These are phyloP conservation scores for Pythium rishiriense DNA, from an alignment of 352 stramenopile genomes.

Conservation along the genomic window DNA sequence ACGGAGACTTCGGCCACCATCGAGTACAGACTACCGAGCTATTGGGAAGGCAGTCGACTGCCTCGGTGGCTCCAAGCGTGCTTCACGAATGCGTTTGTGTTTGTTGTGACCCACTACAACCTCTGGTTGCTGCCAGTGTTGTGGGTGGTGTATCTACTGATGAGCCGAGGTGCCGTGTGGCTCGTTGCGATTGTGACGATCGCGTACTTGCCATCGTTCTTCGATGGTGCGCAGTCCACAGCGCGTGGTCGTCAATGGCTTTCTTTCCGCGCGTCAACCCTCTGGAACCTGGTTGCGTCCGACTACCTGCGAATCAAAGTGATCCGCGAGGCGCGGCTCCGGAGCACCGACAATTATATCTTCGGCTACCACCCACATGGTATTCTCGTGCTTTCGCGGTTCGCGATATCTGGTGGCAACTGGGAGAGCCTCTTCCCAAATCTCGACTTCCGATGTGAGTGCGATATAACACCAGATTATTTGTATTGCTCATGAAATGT, in stretches of 20 bases:
- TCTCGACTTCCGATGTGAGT: slow-evolving; percentile 47
- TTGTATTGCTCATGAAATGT: not conserved
- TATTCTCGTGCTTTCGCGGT: slow-evolving; percentile 67
- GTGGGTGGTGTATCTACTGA: not conserved
- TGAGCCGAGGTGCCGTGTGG: slow-evolving; percentile 41
- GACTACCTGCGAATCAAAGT: slow-evolving; percentile 59
- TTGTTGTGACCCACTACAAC: slow-evolving; percentile 73
- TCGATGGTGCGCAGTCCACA: slow-evolving; percentile 55
- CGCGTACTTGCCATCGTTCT: slow-evolving; percentile 61
- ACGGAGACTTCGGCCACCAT: slow-evolving; percentile 3
- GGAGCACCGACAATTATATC: slow-evolving; percentile 61
- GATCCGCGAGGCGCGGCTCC: slow-evolving; percentile 59
- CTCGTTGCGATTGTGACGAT: slow-evolving; percentile 42
- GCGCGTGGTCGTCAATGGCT: slow-evolving; percentile 50
- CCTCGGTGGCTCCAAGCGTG: slow-evolving; percentile 43
- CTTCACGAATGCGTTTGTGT: slow-evolving; percentile 45
- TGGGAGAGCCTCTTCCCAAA: slow-evolving; percentile 67
- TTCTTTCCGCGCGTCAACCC: slow-evolving; percentile 34
- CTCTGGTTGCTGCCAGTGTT: slow-evolving; percentile 49
- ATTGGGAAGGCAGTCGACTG: slow-evolving; percentile 45
- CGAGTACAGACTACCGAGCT: slow-evolving; percentile 43
- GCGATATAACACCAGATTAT: too few species aligned
- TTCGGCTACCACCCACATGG: slow-evolving; percentile 72
- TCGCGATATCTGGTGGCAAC: slow-evolving; percentile 62
- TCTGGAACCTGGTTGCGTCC: slow-evolving; percentile 51